phyloP scores from a whole-genome alignment of 2,329 filamentous ascomycete species.

The Xylaria polymorpha region DNA sequence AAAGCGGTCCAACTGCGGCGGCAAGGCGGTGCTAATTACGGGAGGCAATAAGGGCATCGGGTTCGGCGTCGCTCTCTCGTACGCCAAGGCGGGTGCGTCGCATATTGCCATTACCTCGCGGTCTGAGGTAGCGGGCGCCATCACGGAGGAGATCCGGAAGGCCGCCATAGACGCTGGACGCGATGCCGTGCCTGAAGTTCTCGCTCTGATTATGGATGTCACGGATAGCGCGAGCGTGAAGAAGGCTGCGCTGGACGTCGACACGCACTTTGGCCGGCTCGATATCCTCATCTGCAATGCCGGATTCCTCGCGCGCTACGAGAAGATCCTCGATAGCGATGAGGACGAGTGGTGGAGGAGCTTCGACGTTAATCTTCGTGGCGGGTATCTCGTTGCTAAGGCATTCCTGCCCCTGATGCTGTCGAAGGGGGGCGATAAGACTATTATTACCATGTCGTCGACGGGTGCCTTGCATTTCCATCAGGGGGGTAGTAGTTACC shows the following conservation, averaged over 20 bases:
- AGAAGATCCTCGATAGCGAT: constrained; percentile 53
- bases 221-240: constrained; percentile 50
- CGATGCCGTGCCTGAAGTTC: constrained; percentile 53
- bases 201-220: constrained; percentile 56
- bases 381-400: constrained; percentile 57
- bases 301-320: constrained; percentile 54
- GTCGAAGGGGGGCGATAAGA: constrained; percentile 50
- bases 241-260: constrained; percentile 44
- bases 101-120: constrained; percentile 66
- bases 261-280: constrained; percentile 50
- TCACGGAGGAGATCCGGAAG: constrained; percentile 48
- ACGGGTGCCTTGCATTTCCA: constrained; percentile 55
- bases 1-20: constrained; percentile 52
- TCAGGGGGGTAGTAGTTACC: constrained; percentile 57
- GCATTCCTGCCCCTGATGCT: constrained; percentile 63
- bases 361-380: constrained; percentile 64
- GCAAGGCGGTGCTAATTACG: constrained; percentile 61
- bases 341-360: constrained; percentile 59
- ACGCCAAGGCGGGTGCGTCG: constrained; percentile 63
- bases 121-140: constrained; percentile 52
- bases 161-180: constrained; percentile 51
- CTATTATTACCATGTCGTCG: constrained; percentile 60
- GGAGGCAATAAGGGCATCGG: constrained; percentile 68
- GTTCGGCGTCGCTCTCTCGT: constrained; percentile 64
- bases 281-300: constrained; percentile 60